Base-by-base conservation (phyloP, 495 filamentous ascomycete species). In the Pyrenula massariospora region DNA sequence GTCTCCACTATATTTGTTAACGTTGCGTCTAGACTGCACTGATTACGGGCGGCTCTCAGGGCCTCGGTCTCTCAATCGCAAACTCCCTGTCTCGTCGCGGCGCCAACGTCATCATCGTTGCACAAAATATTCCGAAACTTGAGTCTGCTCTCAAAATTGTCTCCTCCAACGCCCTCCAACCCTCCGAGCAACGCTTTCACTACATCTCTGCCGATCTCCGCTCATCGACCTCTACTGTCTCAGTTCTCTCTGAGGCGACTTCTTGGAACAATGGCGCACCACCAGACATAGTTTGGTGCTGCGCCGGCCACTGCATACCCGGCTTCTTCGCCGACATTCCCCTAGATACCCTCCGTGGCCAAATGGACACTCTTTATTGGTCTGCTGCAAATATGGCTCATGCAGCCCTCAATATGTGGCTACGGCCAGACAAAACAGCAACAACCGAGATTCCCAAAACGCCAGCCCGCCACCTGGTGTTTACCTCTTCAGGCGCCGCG, bases 311-410 rank as follows among this genome's bases (percentile, higher is more conserved):
- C 59, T 81, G 88, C 8, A 74, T 74, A 47, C 92, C 94, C 0
- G 73, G 82, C 3, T 84, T 92, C 63, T 97, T 94, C 76, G 66
- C 88, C 58, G 88, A 95, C 57, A 79, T 78, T 15, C 70, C 80
- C 22, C 64, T 85, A n/a, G 66, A 81, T 22, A 75, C 74, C 12
- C 70, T 92, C 56, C 79, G 84, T 22, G 70, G 78, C 62, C 90
- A 95, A 70, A 95, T 96, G 83, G 86, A 91, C 66, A 83, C 87
- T 48, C 93, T 97, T 66, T 98, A 90, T 73, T 94, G 87, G 77
- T 86, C 90, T 36, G 81, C 82, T n/a, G 85, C 86, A 48, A 89
- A 95, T 66, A 87, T 91, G 63, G 87, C 91, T 48, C 89, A 94
- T 65, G 77, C 81, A 21, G 70, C 69, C 22, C 62, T 80, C 36